Conservation (phyloP, 352 stramenopile genomes). For the Globisporangium camurandrum region DNA sequence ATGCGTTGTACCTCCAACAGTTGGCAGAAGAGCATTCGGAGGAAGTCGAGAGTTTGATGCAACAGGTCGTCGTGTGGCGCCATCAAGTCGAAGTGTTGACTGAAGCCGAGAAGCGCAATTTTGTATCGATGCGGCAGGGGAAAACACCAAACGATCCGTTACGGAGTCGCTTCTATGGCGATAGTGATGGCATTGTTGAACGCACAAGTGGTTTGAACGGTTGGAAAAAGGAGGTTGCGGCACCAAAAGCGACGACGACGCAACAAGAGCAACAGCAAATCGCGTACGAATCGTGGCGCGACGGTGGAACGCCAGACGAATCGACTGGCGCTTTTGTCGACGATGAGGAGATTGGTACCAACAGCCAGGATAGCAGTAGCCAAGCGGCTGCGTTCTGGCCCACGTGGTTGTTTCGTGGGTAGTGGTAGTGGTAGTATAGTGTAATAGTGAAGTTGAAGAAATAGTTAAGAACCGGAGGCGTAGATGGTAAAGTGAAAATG, state of each 20-base stretch:
- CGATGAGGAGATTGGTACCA: no score
- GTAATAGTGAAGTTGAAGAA: no score
- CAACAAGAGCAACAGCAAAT: constrained; percentile 4
- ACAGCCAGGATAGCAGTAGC: no score
- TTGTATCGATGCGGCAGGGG: constrained; percentile 47
- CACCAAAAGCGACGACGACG: not conserved
- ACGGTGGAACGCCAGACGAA: constrained; percentile 17
- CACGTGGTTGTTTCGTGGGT: constrained; percentile 39
- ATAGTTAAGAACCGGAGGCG: no score
- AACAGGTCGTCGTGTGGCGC: constrained; percentile 76
- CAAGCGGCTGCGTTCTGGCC: constrained; percentile 31
- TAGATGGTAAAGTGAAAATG: no score
- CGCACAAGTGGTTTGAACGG: no score
- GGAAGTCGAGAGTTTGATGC: constrained; percentile 71
- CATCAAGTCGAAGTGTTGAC: constrained; percentile 82
- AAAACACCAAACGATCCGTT: constrained; percentile 50
- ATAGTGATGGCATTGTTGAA: no score
- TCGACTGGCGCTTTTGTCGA: no score
- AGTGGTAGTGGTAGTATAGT: no score
- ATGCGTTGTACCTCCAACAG: constrained; percentile 75
- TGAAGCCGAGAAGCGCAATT: constrained; percentile 75
- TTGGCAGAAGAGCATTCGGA: constrained; percentile 76
- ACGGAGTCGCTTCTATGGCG: constrained; percentile 42
- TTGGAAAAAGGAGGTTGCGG: constrained; percentile 7
- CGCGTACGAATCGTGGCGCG: constrained; percentile 23